phyloP scores from a whole-genome alignment of 441 rosid genomes.

The Caryocar brasiliense region DNA sequence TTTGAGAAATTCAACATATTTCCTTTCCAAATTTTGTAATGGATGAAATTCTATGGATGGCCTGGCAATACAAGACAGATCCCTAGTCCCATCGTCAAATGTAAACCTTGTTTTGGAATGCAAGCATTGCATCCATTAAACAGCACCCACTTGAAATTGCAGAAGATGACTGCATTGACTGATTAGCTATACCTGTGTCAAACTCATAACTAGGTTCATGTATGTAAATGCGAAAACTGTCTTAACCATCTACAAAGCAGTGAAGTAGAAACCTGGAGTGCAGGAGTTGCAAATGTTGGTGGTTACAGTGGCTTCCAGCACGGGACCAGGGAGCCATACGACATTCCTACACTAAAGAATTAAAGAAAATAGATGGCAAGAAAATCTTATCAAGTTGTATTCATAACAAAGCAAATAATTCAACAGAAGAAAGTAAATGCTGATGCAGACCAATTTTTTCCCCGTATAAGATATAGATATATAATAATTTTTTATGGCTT shows the following conservation, averaged over 20 bases:
- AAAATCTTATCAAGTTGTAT: not conserved
- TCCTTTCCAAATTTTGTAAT: no score
- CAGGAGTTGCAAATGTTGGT: slow-evolving; percentile 64
- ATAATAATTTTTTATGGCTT: no score
- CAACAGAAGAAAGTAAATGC: no score
- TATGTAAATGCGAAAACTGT: not conserved
- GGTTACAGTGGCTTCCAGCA: slow-evolving; percentile 77
- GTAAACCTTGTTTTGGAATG: not conserved
- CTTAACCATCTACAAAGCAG: not conserved
- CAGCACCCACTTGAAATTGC: not conserved
- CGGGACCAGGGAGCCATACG: slow-evolving; percentile 92
- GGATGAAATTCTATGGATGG: no score
- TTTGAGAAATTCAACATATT: no score
- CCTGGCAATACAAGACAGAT: no score
- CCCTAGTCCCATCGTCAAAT: no score
- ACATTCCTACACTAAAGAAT: slow-evolving; percentile 75
- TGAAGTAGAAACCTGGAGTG: slow-evolving; percentile 52
- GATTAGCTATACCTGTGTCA: not conserved
- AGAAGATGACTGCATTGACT: not conserved
- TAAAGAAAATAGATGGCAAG: slow-evolving; percentile 6
- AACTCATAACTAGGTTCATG: not conserved
- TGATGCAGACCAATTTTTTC: no score
- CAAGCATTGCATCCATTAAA: not conserved
- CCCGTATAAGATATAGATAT: no score
- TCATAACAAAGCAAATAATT: not conserved